Conservation (phyloP, 2,329 filamentous ascomycete species). For the Ilyonectria robusta region DNA sequence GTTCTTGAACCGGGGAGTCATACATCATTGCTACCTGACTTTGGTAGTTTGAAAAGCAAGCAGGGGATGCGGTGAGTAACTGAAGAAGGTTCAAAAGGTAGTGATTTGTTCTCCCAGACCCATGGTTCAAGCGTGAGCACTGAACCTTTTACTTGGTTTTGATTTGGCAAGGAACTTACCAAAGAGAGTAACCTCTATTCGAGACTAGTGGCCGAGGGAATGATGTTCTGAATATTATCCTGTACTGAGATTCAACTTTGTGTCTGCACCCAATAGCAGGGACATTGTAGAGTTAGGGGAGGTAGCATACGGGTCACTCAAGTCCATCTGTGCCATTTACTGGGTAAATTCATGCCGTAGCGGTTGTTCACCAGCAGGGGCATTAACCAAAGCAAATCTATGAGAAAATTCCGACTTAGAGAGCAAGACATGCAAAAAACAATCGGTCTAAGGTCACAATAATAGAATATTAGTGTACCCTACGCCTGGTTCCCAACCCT, state of each 20-base stretch:
- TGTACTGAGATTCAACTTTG: conserved; percentile 10
- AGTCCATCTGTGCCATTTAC: no score
- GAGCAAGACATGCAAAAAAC: no score
- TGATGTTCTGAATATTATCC: conserved; percentile 20
- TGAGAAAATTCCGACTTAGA: no score
- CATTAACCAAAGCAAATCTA: no score
- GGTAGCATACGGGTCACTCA: neutral
- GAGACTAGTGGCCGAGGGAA: conserved; percentile 16
- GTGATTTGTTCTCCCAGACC: conserved; percentile 18
- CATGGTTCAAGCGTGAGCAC: neutral
- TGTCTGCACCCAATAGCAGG: conserved; percentile 10
- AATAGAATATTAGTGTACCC: no score
- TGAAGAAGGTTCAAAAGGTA: conserved; percentile 24
- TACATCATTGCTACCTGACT: conserved; percentile 10
- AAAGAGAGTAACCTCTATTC: conserved; percentile 17
- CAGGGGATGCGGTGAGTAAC: conserved; percentile 10
- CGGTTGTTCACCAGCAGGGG: no score
- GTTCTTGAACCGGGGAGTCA: conserved; percentile 16
- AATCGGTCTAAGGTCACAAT: no score
- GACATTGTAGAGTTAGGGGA: conserved; percentile 5
- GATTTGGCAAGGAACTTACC: neutral
- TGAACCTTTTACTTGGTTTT: neutral
- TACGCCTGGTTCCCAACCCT: no score
- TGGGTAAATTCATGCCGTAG: no score
- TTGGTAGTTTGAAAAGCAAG: conserved; percentile 3